Evolutionary conservation across 2,329 filamentous ascomycete species (phyloP).

Genomic region (Ceratocystis cacaofunesta): DNA sequence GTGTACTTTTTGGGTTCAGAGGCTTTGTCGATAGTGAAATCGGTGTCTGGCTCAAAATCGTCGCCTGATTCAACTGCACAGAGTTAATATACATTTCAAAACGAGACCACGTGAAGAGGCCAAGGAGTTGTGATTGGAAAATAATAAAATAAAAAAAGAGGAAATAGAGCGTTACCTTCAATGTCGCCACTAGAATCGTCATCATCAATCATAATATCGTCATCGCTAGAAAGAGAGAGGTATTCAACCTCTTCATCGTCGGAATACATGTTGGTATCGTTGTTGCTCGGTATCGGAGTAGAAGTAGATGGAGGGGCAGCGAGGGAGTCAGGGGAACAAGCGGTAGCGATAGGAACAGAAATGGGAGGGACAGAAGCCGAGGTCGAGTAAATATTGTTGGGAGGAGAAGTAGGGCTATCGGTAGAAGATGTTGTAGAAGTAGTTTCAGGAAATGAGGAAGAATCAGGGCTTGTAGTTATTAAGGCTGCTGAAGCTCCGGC

Average conservation of each 20-base stretch:
- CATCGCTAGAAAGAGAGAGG: slow-evolving; percentile 58
- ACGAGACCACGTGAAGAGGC: neutral
- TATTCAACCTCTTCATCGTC: slow-evolving; percentile 68
- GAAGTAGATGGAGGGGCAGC: slow-evolving; percentile 28
- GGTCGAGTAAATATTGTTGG: neutral
- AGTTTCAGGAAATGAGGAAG: slow-evolving; percentile 45
- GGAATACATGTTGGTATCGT: slow-evolving; percentile 63
- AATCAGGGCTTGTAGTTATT: slow-evolving; percentile 30
- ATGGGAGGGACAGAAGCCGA: neutral
- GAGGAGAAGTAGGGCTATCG: neutral
- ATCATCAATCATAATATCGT: slow-evolving; percentile 53
- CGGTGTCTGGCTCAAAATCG: slow-evolving; percentile 14
- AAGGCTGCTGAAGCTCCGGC: slow-evolving; percentile 31
- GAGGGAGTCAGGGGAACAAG: slow-evolving; percentile 36
- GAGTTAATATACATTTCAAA: neutral
- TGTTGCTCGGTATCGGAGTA: slow-evolving; percentile 21
- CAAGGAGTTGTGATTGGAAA: neutral
- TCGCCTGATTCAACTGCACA: slow-evolving; percentile 14
- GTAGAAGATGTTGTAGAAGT: slow-evolving; percentile 17
- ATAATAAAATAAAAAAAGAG: neutral
- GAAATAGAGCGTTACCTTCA: neutral
- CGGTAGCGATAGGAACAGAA: slow-evolving; percentile 16
- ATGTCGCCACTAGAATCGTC: slow-evolving; percentile 10
- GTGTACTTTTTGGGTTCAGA: slow-evolving; percentile 53
- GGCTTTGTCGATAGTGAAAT: slow-evolving; percentile 28